Evolutionary conservation across 768 basidiomycete species (phyloP).

Genomic region (Fistulinella prunicolor): DNA sequence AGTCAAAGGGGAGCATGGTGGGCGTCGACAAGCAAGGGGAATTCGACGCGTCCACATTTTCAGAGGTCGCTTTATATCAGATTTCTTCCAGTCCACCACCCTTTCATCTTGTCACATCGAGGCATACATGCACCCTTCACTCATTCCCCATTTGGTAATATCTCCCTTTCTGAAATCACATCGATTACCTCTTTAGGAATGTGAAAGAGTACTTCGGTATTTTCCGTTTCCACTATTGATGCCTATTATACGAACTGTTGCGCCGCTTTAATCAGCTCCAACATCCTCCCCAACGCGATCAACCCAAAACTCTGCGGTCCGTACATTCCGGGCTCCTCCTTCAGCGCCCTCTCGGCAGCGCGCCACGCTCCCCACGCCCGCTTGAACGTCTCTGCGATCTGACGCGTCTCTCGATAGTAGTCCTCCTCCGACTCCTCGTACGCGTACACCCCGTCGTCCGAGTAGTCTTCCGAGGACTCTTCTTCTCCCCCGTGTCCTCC

Average conservation of each 20-base stretch:
- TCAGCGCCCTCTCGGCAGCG: conserved; percentile 32
- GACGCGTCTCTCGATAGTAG: conserved; percentile 27
- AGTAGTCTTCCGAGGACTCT: conserved; percentile 22
- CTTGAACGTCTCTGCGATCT: conserved; percentile 30
- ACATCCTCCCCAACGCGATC: conserved; percentile 41
- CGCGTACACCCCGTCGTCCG: conserved; percentile 24
- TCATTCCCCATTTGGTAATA: conserved; percentile 11
- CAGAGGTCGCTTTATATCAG: conserved; percentile 25
- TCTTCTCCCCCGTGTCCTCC: conserved; percentile 22
- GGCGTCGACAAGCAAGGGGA: neutral
- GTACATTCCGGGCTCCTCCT: conserved; percentile 26
- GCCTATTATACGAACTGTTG: conserved; percentile 1
- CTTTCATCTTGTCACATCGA: conserved; percentile 28
- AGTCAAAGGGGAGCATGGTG: conserved; percentile 22
- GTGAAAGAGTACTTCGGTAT: conserved; percentile 18
- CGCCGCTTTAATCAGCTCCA: conserved; percentile 38
- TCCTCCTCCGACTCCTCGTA: conserved; percentile 28
- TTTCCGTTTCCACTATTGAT: conserved; percentile 23
- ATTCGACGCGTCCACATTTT: conserved; percentile 3
- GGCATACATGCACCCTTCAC: neutral
- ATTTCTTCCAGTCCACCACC: neutral
- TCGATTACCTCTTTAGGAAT: conserved; percentile 4
- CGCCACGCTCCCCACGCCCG: conserved; percentile 47
- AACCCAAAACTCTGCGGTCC: conserved; percentile 46
- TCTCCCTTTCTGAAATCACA: conserved; percentile 32